These are phyloP conservation scores for Cyclanthera cordifolia DNA, from an alignment of 306 rosid genomes.

Conservation along the genomic window DNA sequence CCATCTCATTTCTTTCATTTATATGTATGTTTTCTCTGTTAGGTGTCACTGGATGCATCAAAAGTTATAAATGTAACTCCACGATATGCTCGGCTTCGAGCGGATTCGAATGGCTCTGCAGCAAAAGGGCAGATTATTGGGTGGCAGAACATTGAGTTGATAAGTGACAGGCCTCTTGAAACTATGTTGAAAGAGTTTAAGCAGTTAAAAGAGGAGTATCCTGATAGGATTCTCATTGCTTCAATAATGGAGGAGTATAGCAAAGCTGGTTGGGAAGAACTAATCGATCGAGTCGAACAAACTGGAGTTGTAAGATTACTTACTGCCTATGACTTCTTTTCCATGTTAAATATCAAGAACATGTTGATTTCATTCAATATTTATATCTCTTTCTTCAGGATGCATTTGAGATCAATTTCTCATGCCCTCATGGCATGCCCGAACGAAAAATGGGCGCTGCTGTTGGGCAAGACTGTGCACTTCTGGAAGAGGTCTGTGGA, in stretches of 20 bases:
- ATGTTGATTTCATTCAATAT: constrained; percentile 17
- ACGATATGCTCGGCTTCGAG: constrained; percentile 79
- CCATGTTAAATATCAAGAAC: background rate
- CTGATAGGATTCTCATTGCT: constrained; percentile 86
- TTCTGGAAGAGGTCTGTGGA: constrained; percentile 86
- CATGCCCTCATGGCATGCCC: constrained; percentile 98
- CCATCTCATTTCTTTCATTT: background rate
- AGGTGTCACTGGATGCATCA: constrained; percentile 88
- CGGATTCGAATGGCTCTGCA: constrained; percentile 53
- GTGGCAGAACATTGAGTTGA: constrained; percentile 90
- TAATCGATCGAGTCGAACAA: constrained; percentile 86
- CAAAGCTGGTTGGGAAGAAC: constrained; percentile 92
- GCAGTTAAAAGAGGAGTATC: constrained; percentile 77
- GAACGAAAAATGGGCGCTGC: constrained; percentile 98
- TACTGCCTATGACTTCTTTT: background rate
- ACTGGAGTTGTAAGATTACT: constrained; percentile 72
- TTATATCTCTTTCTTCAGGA: constrained; percentile 32
- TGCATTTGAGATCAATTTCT: constrained; percentile 82
- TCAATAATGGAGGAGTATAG: constrained; percentile 95
- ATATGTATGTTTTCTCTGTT: background rate
- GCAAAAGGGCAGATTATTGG: constrained; percentile 75
- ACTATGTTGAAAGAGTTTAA: constrained; percentile 78
- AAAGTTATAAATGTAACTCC: constrained; percentile 94
- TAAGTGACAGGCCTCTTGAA: constrained; percentile 87
- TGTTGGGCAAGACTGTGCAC: constrained; percentile 84